Conservation (phyloP, 2,329 filamentous ascomycete species). For the Epichloe coenophiala region DNA sequence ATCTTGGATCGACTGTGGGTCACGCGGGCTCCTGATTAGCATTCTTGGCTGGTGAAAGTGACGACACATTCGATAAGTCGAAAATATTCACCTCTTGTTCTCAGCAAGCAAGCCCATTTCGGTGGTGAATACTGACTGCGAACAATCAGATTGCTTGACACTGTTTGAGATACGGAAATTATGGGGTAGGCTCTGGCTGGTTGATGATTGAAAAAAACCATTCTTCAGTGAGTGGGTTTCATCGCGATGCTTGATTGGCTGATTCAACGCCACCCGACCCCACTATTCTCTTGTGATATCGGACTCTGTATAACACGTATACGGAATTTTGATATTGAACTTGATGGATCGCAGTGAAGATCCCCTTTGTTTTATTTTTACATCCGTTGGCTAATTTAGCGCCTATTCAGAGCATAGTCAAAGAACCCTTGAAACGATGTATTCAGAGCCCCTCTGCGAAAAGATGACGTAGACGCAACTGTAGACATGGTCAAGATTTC, state of each 20-base stretch:
- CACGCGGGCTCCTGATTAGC: neutral
- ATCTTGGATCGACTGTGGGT: constrained; percentile 45
- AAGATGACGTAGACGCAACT: neutral
- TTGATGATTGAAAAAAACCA: neutral
- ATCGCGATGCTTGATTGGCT: constrained; percentile 1
- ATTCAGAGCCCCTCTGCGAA: neutral
- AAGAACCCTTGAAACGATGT: neutral
- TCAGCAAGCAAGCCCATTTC: constrained; percentile 25
- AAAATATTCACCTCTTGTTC: constrained; percentile 17
- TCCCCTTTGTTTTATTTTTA: neutral
- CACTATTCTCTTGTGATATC: neutral
- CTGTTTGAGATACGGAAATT: neutral
- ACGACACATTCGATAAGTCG: neutral
- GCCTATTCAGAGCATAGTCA: neutral
- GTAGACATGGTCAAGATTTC: neutral
- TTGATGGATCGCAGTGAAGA: neutral
- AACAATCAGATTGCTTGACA: neutral
- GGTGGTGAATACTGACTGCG: constrained; percentile 4
- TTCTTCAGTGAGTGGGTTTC: neutral
- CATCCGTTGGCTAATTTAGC: neutral
- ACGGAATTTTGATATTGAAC: no score
- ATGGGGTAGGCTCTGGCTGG: neutral
- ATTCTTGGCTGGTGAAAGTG: neutral
- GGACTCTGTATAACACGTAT: no score
- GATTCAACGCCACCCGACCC: neutral